These are phyloP conservation scores for Vachellia pachyceras DNA, from an alignment of 306 rosid species.

Conservation along the genomic window DNA sequence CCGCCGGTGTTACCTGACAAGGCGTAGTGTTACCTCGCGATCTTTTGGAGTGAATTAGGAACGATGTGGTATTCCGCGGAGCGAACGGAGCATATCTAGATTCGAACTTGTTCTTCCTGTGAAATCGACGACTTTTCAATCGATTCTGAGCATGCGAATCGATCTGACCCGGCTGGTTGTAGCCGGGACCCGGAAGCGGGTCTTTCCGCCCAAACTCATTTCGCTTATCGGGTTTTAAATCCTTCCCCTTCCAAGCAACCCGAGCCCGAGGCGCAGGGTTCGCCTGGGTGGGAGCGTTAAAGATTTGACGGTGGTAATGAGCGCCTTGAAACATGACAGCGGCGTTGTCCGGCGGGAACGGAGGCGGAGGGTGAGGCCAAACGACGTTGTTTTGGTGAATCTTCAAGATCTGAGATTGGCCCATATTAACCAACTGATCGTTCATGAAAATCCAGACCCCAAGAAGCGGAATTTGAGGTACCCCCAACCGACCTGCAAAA, in stretches of 20 bases:
- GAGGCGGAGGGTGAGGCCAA: constrained; percentile 42
- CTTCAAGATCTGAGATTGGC: constrained; percentile 47
- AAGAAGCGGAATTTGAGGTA: too few relatives aligned
- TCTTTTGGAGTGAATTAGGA: constrained; percentile 68
- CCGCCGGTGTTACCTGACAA: constrained; percentile 67
- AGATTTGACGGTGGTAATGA: constrained; percentile 21
- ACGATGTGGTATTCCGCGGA: constrained; percentile 82
- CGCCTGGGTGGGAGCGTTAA: background rate
- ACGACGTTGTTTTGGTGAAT: constrained; percentile 42
- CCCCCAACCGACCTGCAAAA: background rate
- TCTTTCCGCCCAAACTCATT: constrained; percentile 45
- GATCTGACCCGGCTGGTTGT: constrained; percentile 45
- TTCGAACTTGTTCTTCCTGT: constrained; percentile 57
- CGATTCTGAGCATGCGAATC: constrained; percentile 61
- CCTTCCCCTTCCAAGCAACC: constrained; percentile 56
- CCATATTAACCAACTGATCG: constrained; percentile 35
- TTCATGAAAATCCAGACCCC: constrained; percentile 29
- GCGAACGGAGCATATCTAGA: constrained; percentile 76
- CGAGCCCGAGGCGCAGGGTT: constrained; percentile 45
- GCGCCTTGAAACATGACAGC: constrained; percentile 32
- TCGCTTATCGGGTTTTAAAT: constrained; percentile 48
- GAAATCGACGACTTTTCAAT: constrained; percentile 59
- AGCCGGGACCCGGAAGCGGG: constrained; percentile 38
- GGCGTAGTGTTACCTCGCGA: constrained; percentile 67
- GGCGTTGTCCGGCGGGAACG: constrained; percentile 34